These are phyloP conservation scores for Backusella sp. DNA, from an alignment of 192 early-diverging fungal genomes.

Conservation along the genomic window DNA sequence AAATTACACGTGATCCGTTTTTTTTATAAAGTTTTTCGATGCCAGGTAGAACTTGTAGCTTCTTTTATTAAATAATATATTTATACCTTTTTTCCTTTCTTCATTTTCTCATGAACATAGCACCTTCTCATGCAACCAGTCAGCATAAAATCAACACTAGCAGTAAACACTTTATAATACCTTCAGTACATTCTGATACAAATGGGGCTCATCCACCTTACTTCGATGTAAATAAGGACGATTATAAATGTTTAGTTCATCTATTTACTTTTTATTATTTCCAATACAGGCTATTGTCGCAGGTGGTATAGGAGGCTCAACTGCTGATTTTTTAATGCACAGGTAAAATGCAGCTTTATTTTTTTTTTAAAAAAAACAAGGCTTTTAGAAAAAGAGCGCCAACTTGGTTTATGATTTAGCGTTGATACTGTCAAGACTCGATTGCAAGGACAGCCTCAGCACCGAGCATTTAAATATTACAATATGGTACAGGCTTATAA, in stretches of 20 bases:
- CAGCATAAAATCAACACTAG: neutral
- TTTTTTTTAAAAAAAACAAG: neutral
- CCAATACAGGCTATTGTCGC: constrained; percentile 42
- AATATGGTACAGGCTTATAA: constrained; percentile 59
- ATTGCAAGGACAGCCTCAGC: constrained; percentile 53
- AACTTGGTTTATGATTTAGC: neutral
- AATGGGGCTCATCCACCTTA: constrained; percentile 24
- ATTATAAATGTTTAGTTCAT: neutral
- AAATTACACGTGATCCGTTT: neutral
- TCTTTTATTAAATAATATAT: neutral
- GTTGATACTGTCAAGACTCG: constrained; percentile 59
- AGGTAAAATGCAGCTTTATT: constrained; percentile 44
- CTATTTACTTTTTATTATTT: neutral
- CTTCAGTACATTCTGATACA: neutral
- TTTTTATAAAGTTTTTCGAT: neutral
- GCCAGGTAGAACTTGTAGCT: neutral
- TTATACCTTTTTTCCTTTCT: neutral
- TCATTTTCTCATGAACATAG: neutral
- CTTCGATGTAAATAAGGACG: constrained; percentile 25
- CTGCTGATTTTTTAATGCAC: constrained; percentile 56
- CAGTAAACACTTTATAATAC: constrained; percentile 2
- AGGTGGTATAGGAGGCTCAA: constrained; percentile 52
- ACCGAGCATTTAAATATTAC: constrained; percentile 45
- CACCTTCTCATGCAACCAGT: neutral
- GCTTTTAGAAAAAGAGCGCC: neutral